These are phyloP conservation scores for Daldinia sp. DNA, from an alignment of 2,329 filamentous ascomycete species.

Conservation along the genomic window DNA sequence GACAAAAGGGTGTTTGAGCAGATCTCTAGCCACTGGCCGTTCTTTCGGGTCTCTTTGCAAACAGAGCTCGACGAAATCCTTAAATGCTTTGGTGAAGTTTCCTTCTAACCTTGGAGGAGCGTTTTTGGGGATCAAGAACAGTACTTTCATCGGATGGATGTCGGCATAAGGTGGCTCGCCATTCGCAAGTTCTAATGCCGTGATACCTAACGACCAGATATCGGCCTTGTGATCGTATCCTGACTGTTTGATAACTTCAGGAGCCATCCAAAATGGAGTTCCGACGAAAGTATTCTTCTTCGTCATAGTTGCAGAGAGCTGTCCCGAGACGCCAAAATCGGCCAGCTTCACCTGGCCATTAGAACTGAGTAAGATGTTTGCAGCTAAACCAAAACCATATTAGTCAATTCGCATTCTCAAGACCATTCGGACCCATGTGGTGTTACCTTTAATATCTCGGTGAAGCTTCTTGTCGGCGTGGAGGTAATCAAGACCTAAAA, in stretches of 20 bases:
- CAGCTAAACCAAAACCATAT: constrained; percentile 63
- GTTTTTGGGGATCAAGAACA: constrained; percentile 97
- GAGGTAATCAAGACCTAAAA: constrained; percentile 90
- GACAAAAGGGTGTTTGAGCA: constrained; percentile 90
- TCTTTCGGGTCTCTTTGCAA: constrained; percentile 89
- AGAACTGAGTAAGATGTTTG: constrained; percentile 87
- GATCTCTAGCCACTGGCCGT: constrained; percentile 83
- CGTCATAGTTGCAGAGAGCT: constrained; percentile 97
- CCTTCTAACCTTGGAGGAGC: constrained; percentile 82
- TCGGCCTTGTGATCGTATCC: constrained; percentile 98
- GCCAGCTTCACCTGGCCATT: constrained; percentile 97
- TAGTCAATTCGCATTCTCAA: constrained; percentile 26
- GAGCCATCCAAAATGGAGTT: constrained; percentile 99
- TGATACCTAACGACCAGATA: constrained; percentile 97
- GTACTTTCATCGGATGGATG: constrained; percentile 97
- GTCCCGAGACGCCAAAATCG: constrained; percentile 96
- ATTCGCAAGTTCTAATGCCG: constrained; percentile 87
- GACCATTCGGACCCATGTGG: background rate
- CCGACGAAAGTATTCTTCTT: constrained; percentile 99
- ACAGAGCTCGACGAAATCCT: constrained; percentile 85
- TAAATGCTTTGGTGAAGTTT: constrained; percentile 82
- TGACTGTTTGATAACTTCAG: constrained; percentile 97
- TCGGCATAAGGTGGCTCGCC: constrained; percentile 95
- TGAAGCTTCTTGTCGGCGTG: constrained; percentile 97
- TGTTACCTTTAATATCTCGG: constrained; percentile 84